phyloP scores from a whole-genome alignment of 148 eudicot genomes.

The Vaccinium myrtillus region DNA sequence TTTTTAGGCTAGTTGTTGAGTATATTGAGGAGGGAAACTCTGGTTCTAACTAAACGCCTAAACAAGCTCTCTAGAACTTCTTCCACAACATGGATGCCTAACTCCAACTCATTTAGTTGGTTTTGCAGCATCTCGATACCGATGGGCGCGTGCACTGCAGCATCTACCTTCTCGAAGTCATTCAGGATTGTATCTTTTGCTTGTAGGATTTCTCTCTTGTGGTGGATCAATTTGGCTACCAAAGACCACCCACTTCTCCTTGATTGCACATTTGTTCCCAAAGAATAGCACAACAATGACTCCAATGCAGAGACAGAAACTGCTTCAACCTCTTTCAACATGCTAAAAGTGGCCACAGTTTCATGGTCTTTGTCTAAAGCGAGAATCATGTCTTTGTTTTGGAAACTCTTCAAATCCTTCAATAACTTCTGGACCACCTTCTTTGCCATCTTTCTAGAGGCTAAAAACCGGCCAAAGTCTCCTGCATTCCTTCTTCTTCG shows the following conservation, averaged over 20 bases:
- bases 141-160: constrained; percentile 4
- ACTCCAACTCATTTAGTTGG: constrained; percentile 20
- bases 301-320: constrained; percentile 14
- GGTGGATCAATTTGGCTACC: constrained; percentile 19
- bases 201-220: background rate
- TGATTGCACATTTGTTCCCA: constrained; percentile 12
- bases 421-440: constrained; percentile 15
- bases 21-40: constrained; percentile 32
- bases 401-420: constrained; percentile 6
- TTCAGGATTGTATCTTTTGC: background rate
- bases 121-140: constrained; percentile 10
- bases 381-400: background rate
- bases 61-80: constrained; percentile 23
- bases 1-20: constrained; percentile 18
- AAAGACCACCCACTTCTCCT: constrained; percentile 20
- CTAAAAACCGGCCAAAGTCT: background rate
- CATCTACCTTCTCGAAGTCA: constrained; percentile 15
- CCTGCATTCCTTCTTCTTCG: no score
- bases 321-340: constrained; percentile 24
- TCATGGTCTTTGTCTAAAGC: constrained; percentile 12
- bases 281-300: constrained; percentile 19
- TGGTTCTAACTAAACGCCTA: constrained; percentile 26
- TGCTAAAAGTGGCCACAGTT: background rate
- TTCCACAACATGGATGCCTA: constrained; percentile 19
- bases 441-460: constrained; percentile 18